Evolutionary conservation across 495 filamentous ascomycete species (phyloP), one percentile per base, ranked within the genome.

Genomic region (Lophiostoma macrostomum): DNA sequence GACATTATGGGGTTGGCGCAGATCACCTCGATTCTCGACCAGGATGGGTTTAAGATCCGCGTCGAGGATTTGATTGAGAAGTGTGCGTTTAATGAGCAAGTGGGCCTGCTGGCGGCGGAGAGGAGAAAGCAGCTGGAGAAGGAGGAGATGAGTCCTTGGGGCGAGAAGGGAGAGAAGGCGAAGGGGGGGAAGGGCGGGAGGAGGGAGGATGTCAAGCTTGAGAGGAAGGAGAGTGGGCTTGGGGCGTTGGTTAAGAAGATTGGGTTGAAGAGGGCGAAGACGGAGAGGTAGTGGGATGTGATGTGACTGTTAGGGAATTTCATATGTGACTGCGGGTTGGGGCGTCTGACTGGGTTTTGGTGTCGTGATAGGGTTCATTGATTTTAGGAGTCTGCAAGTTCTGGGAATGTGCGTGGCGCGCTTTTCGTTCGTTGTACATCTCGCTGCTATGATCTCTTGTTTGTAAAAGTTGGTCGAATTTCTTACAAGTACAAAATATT

Each of bases 1-100:
- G 77, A 80, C 50, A 68, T 79, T 31, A 72, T 78, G 63, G 73
- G 69, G 19, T 68, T 80, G 41, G 77, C 74, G 1, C 73, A 75
- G 41, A 61, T 79, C 12, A 67, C 68, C 14, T 72, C 69, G 61
- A 64, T 78, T 3, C 64, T 80, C 0, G 71, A 76, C 34, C 69
- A 76, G 47, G 74, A 78, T 44, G 74, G 74, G n/a, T 67, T 76
- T 37, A 67, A 69, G 32, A 66, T 79, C 7, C 67, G 71, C 4
- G 64, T 80, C 0, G 77, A 79, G 53, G 75, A 80, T 54, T 64
- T 79, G 37, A 70, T 80, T 14, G 67, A 72, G 13, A 70, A 76
- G 42, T 68, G 75, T 0, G 74, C 73, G 10, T 74, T 79, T 66
- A 60, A 75, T 19, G 75, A 74, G 5, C 75, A 78, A 49, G 69